Evolutionary conservation across 2,329 filamentous ascomycete genomes (phyloP), one percentile per base, ranked within the genome.

Genomic region (Aspergillus puulaauensis): DNA sequence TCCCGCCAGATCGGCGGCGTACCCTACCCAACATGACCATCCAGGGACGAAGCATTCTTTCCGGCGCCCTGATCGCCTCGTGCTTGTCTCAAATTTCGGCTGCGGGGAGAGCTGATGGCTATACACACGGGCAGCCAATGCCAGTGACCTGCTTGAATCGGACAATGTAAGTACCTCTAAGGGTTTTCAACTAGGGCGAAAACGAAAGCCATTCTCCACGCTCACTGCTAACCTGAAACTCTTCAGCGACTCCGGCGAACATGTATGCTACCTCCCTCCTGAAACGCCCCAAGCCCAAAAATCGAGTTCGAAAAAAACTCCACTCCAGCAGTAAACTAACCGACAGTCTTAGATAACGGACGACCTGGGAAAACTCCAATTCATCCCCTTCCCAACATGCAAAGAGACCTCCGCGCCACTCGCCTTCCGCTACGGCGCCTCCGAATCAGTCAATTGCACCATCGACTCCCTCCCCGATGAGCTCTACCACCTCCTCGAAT

Each of bases 371-470:
- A 89, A 96, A 73, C 86, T 97, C 56, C 84, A 96, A 82, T 98
- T 95, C 82, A 87, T 95, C 45, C 91, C 93, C 40, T 98, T 98
- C 75, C 90, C 90, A 23, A 82, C 83, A 35, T 98, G 95, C 83
- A 90, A 92, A 76, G 95, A 98, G 76, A 98, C 95, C 12, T 82
- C 82, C 44, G 83, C 85, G 50, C 88, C 93, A 0, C 86, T 99
- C 67, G 87, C 95, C 68, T 88, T 99, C 73, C 83, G 86, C 73
- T 98, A 96, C 79, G 93, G 93, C 73, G 77, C 90, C 65, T 74
- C 75, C 45, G 73, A 78, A 73, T 92, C 96, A 47, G 77, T 85
- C 61, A 80, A 77, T 44, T 81, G 80, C 67, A 80, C 84, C 46
- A 79, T 83, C 59, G 73, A 77, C 57, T 74, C 75, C 31, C 78